Conservation (phyloP, 257 asterid species). For the Orobanche coerulescens region DNA sequence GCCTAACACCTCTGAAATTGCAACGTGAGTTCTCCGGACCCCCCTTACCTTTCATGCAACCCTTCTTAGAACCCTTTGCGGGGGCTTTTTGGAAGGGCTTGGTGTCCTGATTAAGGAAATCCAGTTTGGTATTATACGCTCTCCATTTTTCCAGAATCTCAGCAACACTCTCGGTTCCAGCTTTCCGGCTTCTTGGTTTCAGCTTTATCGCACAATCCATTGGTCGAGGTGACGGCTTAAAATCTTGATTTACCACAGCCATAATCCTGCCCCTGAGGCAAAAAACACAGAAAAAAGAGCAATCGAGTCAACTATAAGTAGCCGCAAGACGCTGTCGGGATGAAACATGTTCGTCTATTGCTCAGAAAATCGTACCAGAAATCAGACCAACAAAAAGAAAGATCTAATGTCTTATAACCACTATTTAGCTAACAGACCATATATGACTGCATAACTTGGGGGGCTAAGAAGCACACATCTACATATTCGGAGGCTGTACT, state of each 20-base stretch:
- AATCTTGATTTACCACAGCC: slow-evolving; percentile 19
- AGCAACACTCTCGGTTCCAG: slow-evolving; percentile 30
- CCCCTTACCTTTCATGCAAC: slow-evolving; percentile 65
- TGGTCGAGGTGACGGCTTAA: slow-evolving; percentile 12
- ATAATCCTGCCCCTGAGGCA: slow-evolving; percentile 22
- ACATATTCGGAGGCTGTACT: no score
- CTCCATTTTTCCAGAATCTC: slow-evolving; percentile 50
- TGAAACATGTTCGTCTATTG: not conserved
- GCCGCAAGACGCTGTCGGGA: not conserved
- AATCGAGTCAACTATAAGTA: not conserved
- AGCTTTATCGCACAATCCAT: slow-evolving; percentile 25
- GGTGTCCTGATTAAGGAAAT: slow-evolving; percentile 11
- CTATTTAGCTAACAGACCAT: no score
- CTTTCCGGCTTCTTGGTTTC: slow-evolving; percentile 38
- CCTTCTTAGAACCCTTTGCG: slow-evolving; percentile 60
- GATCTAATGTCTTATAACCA: no score
- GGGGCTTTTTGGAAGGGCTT: slow-evolving; percentile 37
- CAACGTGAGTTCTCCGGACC: slow-evolving; percentile 48
- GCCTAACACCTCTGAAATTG: slow-evolving; percentile 57
- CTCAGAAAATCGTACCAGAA: no score
- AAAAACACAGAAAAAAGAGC: not conserved
- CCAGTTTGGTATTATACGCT: slow-evolving; percentile 34
- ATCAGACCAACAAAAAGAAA: no score
- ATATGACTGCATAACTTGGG: no score
- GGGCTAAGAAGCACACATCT: no score